These are phyloP conservation scores for Xylaria sp. DNA, from an alignment of 2,329 filamentous ascomycete genomes.

Conservation along the genomic window DNA sequence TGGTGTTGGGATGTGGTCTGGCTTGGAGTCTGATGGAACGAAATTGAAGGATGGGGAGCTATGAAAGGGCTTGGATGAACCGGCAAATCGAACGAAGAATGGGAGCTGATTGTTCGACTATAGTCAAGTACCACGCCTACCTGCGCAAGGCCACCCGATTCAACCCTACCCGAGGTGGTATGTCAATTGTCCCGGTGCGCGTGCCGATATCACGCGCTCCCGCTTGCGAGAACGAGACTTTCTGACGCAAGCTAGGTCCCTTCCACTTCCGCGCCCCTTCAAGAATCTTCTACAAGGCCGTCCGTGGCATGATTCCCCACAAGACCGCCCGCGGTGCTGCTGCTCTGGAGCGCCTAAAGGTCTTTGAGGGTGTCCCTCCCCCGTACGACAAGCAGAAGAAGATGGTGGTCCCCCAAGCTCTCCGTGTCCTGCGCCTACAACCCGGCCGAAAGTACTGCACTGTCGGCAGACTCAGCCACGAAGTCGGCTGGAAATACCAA, in stretches of 20 bases:
- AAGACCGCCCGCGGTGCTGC: slow-evolving; percentile 98
- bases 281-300: slow-evolving; percentile 99
- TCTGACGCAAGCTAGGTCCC: slow-evolving; percentile 68
- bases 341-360: slow-evolving; percentile 98
- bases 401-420: slow-evolving; percentile 97
- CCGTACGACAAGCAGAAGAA: slow-evolving; percentile 99
- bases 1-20: background rate
- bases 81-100: slow-evolving; percentile 15
- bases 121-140: slow-evolving; percentile 99
- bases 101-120: slow-evolving; percentile 56
- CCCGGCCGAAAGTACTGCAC: slow-evolving; percentile 99
- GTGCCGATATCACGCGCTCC: slow-evolving; percentile 24
- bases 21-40: background rate
- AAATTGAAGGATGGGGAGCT: background rate
- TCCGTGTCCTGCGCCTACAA: slow-evolving; percentile 95
- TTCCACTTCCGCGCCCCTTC: slow-evolving; percentile 99
- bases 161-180: slow-evolving; percentile 98
- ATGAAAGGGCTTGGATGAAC: slow-evolving; percentile 20
- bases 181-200: slow-evolving; percentile 47
- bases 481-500: slow-evolving; percentile 99
- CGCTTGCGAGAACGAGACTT: background rate
- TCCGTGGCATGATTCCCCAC: slow-evolving; percentile 99
- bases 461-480: slow-evolving; percentile 94
- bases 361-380: slow-evolving; percentile 98
- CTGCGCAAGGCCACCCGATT: slow-evolving; percentile 99